phyloP scores from a whole-genome alignment of 306 rosid species.

The Notholithocarpus densiflorus region DNA sequence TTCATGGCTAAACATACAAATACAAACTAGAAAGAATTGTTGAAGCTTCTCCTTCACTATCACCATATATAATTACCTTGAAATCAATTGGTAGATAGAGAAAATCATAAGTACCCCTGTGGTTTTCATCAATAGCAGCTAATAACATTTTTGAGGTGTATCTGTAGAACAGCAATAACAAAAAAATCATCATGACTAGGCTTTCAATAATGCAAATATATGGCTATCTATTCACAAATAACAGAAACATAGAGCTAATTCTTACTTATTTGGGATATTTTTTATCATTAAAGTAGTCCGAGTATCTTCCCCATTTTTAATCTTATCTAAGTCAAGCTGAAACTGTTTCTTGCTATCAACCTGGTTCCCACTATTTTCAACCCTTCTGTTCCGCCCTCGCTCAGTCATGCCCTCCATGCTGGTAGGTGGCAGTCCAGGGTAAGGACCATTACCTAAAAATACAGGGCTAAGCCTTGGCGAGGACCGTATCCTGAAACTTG shows the following conservation, averaged over 20 bases:
- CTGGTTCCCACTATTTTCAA: slow-evolving; percentile 70
- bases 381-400: slow-evolving; percentile 61
- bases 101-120: slow-evolving; percentile 87
- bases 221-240: not conserved
- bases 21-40: not conserved
- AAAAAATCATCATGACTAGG: slow-evolving; percentile 2
- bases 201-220: slow-evolving; percentile 6
- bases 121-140: slow-evolving; percentile 94
- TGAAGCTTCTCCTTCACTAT: slow-evolving; percentile 1
- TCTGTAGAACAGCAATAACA: slow-evolving; percentile 42
- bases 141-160: slow-evolving; percentile 95
- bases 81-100: slow-evolving; percentile 96
- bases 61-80: slow-evolving; percentile 51
- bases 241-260: slow-evolving; percentile 2
- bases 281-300: slow-evolving; percentile 97
- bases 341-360: slow-evolving; percentile 87
- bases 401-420: slow-evolving; percentile 72
- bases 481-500: slow-evolving; percentile 80
- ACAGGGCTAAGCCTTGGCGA: slow-evolving; percentile 77
- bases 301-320: slow-evolving; percentile 74
- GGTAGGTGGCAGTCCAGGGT: slow-evolving; percentile 51
- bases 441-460: slow-evolving; percentile 71
- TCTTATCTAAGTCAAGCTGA: slow-evolving; percentile 91
- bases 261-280: slow-evolving; percentile 98
- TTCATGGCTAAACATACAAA: not conserved